These are phyloP conservation scores for Rhizopus microsporus DNA, from an alignment of 371 early-diverging fungal species.

Conservation along the genomic window DNA sequence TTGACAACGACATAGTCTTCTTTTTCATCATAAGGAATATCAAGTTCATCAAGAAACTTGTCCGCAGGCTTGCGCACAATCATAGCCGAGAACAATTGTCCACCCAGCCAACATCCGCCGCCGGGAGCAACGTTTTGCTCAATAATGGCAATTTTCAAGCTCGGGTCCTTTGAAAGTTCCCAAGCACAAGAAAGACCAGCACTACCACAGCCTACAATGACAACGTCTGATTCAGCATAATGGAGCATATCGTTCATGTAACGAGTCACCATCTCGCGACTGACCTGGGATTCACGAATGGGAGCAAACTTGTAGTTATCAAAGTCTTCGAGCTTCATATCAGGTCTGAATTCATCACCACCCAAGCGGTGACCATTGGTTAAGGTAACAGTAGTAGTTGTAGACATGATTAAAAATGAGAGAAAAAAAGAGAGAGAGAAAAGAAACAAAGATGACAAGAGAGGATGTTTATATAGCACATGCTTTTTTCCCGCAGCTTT, in stretches of 20 bases:
- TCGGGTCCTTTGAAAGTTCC: constrained; percentile 68
- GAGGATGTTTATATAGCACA: too few relatives aligned
- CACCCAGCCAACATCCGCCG: constrained; percentile 79
- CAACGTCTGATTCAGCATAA: constrained; percentile 71
- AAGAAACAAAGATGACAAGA: too few relatives aligned
- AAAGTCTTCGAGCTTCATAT: constrained; percentile 29
- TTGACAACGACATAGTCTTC: constrained; percentile 75
- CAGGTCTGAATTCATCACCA: constrained; percentile 27
- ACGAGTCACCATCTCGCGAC: constrained; percentile 72
- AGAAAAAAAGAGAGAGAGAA: neutral
- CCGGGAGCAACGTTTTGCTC: constrained; percentile 71
- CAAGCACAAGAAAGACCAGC: constrained; percentile 67
- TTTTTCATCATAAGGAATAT: constrained; percentile 72
- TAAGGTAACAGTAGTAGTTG: constrained; percentile 23
- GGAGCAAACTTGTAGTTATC: constrained; percentile 55
- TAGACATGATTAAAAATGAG: constrained; percentile 17
- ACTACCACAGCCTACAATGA: constrained; percentile 75
- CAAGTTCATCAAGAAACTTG: constrained; percentile 64
- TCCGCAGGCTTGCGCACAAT: constrained; percentile 75
- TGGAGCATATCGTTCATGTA: constrained; percentile 70
- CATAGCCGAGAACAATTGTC: constrained; percentile 73
- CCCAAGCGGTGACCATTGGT: constrained; percentile 40
- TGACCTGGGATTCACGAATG: constrained; percentile 68
- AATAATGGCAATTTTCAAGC: constrained; percentile 66
- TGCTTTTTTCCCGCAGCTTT: neutral